These are phyloP conservation scores for Neurospora sp. DNA, from an alignment of 2,329 filamentous ascomycete species.

Conservation along the genomic window DNA sequence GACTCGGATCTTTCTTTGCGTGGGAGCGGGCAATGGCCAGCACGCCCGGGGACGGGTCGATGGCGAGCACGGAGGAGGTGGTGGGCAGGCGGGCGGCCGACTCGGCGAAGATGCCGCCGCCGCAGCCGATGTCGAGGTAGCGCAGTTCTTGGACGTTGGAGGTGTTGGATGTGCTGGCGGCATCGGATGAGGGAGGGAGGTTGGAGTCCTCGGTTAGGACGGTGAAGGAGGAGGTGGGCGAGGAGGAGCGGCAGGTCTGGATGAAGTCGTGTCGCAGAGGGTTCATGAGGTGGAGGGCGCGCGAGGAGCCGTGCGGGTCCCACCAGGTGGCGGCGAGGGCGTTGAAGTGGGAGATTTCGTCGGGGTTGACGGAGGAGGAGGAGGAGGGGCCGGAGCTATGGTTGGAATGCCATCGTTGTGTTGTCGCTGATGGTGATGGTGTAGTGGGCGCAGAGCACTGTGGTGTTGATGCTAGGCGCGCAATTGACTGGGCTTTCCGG, in stretches of 20 bases:
- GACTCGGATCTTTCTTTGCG: constrained; percentile 59
- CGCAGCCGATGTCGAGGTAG: constrained; percentile 90
- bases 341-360: constrained; percentile 91
- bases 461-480: background rate
- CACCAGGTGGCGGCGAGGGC: constrained; percentile 91
- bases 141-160: constrained; percentile 35
- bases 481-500: background rate
- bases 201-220: constrained; percentile 16
- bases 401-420: background rate
- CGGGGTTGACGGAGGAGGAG: constrained; percentile 68
- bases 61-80: constrained; percentile 57
- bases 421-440: background rate
- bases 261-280: constrained; percentile 93
- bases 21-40: constrained; percentile 67
- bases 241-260: constrained; percentile 53
- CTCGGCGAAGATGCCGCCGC: constrained; percentile 93
- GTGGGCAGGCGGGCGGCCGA: constrained; percentile 60
- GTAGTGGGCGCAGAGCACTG: background rate
- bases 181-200: constrained; percentile 30
- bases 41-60: constrained; percentile 68
- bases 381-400: constrained; percentile 18
- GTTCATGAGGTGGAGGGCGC: constrained; percentile 95
- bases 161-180: constrained; percentile 13
- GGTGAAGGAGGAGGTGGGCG: constrained; percentile 28
- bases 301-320: constrained; percentile 87